Base-by-base conservation (phyloP, 345 rosid genomes). In the Linum trigynum region DNA sequence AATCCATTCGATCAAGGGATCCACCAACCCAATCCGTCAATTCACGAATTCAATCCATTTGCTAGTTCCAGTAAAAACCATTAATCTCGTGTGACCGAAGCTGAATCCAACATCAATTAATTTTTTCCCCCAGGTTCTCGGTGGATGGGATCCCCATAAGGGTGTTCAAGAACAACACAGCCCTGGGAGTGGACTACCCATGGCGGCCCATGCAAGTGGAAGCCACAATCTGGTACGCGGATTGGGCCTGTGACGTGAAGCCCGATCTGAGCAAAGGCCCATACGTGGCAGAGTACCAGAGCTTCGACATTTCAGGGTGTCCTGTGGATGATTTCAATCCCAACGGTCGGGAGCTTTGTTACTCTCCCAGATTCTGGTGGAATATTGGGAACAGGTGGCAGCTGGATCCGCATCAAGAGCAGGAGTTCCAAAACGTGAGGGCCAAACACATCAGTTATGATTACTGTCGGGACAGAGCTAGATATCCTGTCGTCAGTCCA, bases 221-320 rank as follows among this genome's bases (percentile, higher is more conserved):
- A 64, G 89, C 72, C 58, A 88, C 90, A 75, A 38, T 87, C 51
- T 90, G 90, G 90, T 68, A 90, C 17, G 95, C 89, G 14, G 82
- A 80, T 7, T 90, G 89, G 97, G 90, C 86, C 36, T 84, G 87
- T 10, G 76, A 77, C 7, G 86, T 87, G 5, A 87, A 84, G 79
- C 78, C 68, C 1, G 60, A 90, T 59, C 86, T 90, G 92, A 78
- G 72, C 10, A 39, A 72, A 5, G 80, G 91, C 58, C 95, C 89
- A 1, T 90, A 87, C 66, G 43, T 51, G 38, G 89, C 86, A 57
- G 48, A 77, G 16, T 88, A 78, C 59, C 72, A 67, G 67, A 76
- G 79, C 4, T 86, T 84, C 45, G 69, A 74, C 50, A 65, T 83
- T 2, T 62, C 3, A 7, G 90, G 83, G 7, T 90, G 92, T 71